Conservation (phyloP, 345 rosid genomes). For the Populus davidiana region DNA sequence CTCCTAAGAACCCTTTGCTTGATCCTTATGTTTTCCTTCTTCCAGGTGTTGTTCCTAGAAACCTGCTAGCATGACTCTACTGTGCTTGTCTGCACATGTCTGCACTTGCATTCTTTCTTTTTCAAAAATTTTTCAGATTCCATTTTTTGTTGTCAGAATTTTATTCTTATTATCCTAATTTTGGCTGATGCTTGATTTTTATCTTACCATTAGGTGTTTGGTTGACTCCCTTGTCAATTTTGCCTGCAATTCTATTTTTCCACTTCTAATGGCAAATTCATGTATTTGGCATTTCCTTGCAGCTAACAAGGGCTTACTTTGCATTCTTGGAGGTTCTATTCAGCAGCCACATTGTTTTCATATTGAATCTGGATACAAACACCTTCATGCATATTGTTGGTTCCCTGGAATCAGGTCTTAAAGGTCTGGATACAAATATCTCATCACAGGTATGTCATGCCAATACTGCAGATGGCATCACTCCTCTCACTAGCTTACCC, state of each 20-base stretch:
- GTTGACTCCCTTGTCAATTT: background rate
- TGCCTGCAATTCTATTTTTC: background rate
- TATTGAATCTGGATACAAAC: conserved; percentile 76
- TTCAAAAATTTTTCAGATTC: background rate
- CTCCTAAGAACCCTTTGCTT: background rate
- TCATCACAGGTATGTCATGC: conserved; percentile 73
- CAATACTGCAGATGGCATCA: background rate
- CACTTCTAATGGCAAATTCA: background rate
- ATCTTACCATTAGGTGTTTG: background rate
- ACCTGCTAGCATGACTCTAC: background rate
- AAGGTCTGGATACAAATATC: conserved; percentile 85
- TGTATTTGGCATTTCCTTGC: conserved; percentile 35
- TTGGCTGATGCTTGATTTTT: background rate
- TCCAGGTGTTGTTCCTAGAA: background rate
- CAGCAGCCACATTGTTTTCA: conserved; percentile 65
- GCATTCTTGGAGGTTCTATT: conserved; percentile 88
- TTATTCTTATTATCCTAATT: background rate
- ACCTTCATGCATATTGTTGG: conserved; percentile 90
- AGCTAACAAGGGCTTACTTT: conserved; percentile 96
- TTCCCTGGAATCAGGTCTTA: conserved; percentile 96
- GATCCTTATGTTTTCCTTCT: background rate
- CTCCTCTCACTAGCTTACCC: background rate
- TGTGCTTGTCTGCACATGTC: background rate
- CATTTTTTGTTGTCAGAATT: background rate
- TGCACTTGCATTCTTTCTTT: background rate